phyloP scores from a whole-genome alignment of 2,329 filamentous ascomycete genomes.

The Cladosporium sphaerospermum region DNA sequence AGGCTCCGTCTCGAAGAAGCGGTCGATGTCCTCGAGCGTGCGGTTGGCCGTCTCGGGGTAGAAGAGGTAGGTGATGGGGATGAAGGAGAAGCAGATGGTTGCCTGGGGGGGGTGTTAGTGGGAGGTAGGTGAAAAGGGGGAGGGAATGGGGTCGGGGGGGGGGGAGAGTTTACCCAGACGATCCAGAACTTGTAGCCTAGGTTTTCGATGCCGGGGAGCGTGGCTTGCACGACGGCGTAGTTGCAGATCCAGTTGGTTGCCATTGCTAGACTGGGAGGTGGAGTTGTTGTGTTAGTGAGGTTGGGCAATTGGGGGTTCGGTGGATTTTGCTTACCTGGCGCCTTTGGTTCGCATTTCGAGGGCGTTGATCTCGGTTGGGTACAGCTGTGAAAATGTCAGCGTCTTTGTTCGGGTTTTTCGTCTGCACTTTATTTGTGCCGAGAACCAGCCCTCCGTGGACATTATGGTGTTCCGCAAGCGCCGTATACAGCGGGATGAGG shows the following conservation, averaged over 20 bases:
- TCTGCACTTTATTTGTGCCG: too few species aligned
- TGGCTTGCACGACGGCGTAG: constrained; percentile 26
- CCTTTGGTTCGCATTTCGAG: constrained; percentile 23
- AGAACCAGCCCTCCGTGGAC: too few species aligned
- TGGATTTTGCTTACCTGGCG: neutral
- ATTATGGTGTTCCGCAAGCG: too few species aligned
- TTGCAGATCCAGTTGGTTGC: constrained; percentile 46
- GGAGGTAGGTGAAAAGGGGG: neutral
- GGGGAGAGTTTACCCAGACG: constrained; percentile 37
- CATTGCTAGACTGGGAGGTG: constrained; percentile 27
- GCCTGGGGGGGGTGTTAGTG: constrained; percentile 16
- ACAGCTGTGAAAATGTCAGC: neutral
- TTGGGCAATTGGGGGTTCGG: neutral
- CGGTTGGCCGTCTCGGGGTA: constrained; percentile 49
- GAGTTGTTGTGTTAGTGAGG: neutral
- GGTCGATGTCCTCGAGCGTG: constrained; percentile 37
- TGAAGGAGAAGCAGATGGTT: constrained; percentile 47
- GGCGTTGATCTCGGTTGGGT: constrained; percentile 25
- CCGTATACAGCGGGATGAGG: too few species aligned
- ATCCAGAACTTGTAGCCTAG: constrained; percentile 50
- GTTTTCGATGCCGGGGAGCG: constrained; percentile 31
- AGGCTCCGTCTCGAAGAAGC: constrained; percentile 31
- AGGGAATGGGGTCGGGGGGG: neutral
- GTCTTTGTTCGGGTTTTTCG: too few species aligned
- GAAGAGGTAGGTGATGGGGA: constrained; percentile 47